phyloP scores from a whole-genome alignment of 495 filamentous ascomycete species.

The Parachaetomium inaequale region DNA sequence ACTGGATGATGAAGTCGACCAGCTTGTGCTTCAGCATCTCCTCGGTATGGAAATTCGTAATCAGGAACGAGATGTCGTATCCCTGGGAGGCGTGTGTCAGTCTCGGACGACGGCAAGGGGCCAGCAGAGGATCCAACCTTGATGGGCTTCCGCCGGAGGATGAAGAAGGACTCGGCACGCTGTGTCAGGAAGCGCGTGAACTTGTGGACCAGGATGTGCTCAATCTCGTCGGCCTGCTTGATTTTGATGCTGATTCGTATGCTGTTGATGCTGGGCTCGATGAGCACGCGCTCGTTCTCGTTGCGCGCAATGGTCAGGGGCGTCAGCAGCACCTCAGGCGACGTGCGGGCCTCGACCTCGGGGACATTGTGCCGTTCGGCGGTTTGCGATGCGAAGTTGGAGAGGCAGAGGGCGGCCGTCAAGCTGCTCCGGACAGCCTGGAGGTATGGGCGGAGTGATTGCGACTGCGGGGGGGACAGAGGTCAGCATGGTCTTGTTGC shows the following conservation, averaged over 20 bases:
- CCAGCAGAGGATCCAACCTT: conserved; percentile 54
- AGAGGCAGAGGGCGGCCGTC: conserved; percentile 88
- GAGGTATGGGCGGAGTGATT: conserved; percentile 96
- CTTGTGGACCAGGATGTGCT: conserved; percentile 95
- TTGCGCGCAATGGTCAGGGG: conserved; percentile 84
- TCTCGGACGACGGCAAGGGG: neutral
- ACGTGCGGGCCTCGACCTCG: conserved; percentile 88
- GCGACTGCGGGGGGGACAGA: conserved; percentile 58
- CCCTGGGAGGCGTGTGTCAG: conserved; percentile 54
- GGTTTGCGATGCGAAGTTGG: conserved; percentile 95
- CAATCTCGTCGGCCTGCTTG: conserved; percentile 98
- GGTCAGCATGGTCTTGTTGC: conserved; percentile 1
- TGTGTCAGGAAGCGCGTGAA: conserved; percentile 95
- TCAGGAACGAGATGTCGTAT: conserved; percentile 97
- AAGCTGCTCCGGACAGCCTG: conserved; percentile 92
- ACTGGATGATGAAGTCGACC: conserved; percentile 97
- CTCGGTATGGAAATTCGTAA: conserved; percentile 97
- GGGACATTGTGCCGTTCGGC: conserved; percentile 97
- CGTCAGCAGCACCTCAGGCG: conserved; percentile 92
- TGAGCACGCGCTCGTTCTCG: conserved; percentile 89
- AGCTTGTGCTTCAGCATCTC: conserved; percentile 98
- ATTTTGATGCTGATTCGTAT: conserved; percentile 95
- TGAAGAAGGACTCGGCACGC: conserved; percentile 95
- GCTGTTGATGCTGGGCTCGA: conserved; percentile 94
- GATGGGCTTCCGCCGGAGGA: conserved; percentile 88